These are phyloP conservation scores for Phellinidium pouzarii DNA, from an alignment of 1,284 basidiomycete genomes.

Conservation along the genomic window DNA sequence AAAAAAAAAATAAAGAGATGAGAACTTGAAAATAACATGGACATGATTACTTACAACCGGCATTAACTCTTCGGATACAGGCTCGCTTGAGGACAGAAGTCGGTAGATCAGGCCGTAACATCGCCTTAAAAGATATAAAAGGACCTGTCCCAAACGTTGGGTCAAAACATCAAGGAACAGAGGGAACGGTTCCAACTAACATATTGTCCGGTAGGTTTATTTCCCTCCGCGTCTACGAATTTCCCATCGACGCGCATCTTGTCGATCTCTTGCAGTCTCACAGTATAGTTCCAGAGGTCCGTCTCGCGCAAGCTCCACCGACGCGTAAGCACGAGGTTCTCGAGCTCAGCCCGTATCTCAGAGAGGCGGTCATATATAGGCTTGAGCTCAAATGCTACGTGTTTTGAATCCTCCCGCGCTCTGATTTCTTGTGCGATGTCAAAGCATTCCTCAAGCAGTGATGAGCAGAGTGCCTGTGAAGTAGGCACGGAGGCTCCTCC, in stretches of 20 bases:
- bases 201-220: constrained; percentile 86
- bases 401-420: constrained; percentile 87
- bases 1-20: neutral
- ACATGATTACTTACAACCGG: constrained; percentile 67
- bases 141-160: constrained; percentile 51
- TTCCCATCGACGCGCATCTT: constrained; percentile 95
- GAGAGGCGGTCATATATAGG: constrained; percentile 92
- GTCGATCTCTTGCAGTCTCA: constrained; percentile 94
- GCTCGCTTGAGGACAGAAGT: constrained; percentile 93
- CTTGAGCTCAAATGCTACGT: constrained; percentile 82
- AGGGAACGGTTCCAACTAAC: constrained; percentile 40
- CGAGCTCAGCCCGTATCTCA: constrained; percentile 82
- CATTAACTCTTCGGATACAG: constrained; percentile 98
- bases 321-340: constrained; percentile 88
- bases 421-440: constrained; percentile 96
- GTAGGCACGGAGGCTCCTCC: constrained; percentile 82
- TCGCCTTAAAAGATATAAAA: constrained; percentile 87
- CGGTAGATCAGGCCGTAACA: constrained; percentile 97
- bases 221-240: constrained; percentile 92
- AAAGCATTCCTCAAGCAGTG: constrained; percentile 94
- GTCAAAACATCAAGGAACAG: neutral
- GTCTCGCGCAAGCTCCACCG: constrained; percentile 97
- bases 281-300: constrained; percentile 90
- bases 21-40: neutral
- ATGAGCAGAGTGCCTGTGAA: constrained; percentile 85